Evolutionary conservation across 1,139 yeast species (phyloP), one percentile per base, ranked within the genome.

Genomic region (Geotrichum klebahnii): DNA sequence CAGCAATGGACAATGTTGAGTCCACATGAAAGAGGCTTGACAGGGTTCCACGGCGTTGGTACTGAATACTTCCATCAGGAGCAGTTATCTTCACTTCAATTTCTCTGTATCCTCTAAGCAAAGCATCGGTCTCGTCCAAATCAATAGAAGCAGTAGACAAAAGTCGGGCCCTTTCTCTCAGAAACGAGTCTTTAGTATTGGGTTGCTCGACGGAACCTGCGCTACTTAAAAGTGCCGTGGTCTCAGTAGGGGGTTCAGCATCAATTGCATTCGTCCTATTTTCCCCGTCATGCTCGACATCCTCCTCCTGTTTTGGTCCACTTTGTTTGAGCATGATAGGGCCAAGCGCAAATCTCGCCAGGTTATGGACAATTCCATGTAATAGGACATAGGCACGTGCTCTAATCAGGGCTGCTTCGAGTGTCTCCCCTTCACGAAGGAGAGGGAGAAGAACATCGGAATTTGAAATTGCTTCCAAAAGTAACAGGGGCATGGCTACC

Each of bases 311-410:
- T 8, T 3, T 10, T 2, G 22, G 20, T 22, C 17, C 9, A 3
- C 28, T 5, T 12, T 16, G 28, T 37, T 44, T 52, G 5, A 56
- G 42, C 55, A 56, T 52, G 10, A 50, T n/a, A 5, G 60, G 60
- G n/a, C 60, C 60, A 3, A 57, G 32, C 5, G 60, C 54, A 36
- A 57, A 57, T 14, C 60, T 41, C 10, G 53, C 56, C 10, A 57
- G 35, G 26, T 56, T 57, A 45, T 57, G 60, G 10, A 57, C 51
- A n/a, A 57, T 55, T 8, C 59, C 55, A 23, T 52, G 53, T 12
- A 56, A 50, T 31, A 57, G 46, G 8, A 55, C 52, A 34, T 55
- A 57, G n/a, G 60, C 57, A 16, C 48, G 51, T 3, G 60, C 60
- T 14, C 60, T 49, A 17, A 47, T 46, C 14, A 57, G 40, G 4